Percentiles rank a stretch among this genome's conserved stretches.
Conservation (phyloP, 441 rosid genomes). For the Erodium chrysanthum region DNA sequence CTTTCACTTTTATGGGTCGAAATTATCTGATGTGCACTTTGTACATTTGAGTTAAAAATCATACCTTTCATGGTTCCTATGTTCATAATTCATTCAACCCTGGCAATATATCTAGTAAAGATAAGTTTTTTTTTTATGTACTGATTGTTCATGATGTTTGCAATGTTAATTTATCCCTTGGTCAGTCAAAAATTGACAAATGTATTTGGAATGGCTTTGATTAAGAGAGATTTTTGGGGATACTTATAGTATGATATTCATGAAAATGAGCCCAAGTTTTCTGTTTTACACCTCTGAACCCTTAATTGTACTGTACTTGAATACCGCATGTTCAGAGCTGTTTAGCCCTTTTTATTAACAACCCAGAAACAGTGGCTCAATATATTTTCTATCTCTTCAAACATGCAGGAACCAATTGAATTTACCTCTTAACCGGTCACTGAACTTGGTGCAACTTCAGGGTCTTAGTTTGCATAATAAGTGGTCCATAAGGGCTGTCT, state of each 20-base stretch:
- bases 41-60: neutral
- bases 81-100: neutral
- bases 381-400: conserved; percentile 6
- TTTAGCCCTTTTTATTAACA: too few relatives aligned
- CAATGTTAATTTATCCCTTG: neutral
- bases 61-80: neutral
- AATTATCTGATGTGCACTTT: neutral
- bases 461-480: conserved; percentile 38
- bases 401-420: conserved; percentile 32
- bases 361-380: neutral
- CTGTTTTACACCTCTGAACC: too few relatives aligned
- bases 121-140: neutral
- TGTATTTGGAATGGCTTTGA: neutral
- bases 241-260: too few relatives aligned
- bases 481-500: conserved; percentile 34
- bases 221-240: neutral
- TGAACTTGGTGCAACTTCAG: conserved; percentile 34
- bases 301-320: too few relatives aligned
- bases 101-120: neutral
- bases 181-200: neutral
- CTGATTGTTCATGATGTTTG: neutral
- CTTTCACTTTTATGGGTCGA: neutral
- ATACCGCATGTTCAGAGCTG: neutral
- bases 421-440: conserved; percentile 26
- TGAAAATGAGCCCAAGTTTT: too few relatives aligned